A percentile compares a stretch with the other conserved stretches of the same genome.
Conservation (phyloP, 306 rosid species). For the Casuarina glauca region DNA sequence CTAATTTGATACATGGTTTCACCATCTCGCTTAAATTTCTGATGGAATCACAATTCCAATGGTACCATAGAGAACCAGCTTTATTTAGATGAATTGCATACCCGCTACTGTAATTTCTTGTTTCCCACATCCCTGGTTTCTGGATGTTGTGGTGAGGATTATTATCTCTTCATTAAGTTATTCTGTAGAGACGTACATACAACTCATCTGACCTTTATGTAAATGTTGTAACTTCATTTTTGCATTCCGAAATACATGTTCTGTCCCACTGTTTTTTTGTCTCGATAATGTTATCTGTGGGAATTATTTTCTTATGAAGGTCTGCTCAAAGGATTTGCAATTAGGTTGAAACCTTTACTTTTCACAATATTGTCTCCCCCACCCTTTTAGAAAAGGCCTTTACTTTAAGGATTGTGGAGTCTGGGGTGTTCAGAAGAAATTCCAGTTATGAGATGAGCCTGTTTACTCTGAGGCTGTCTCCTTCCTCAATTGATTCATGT, state of each 20-base stretch:
- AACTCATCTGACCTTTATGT: background rate
- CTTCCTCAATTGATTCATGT: background rate
- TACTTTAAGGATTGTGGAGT: background rate
- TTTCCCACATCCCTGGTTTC: background rate
- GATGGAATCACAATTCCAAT: background rate
- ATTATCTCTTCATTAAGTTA: background rate
- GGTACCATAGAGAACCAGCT: background rate
- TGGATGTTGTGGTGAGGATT: background rate
- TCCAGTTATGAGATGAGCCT: background rate
- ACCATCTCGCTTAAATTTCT: background rate
- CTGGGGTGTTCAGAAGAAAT: background rate
- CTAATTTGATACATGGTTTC: slow-evolving; percentile 9
- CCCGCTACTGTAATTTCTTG: background rate
- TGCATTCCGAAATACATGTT: background rate
- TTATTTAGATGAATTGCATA: slow-evolving; percentile 2
- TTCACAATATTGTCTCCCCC: background rate
- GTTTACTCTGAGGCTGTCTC: background rate
- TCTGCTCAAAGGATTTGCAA: background rate
- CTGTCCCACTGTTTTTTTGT: background rate
- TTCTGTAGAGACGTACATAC: background rate
- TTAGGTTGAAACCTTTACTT: background rate
- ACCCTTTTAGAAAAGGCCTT: background rate
- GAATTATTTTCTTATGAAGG: background rate
- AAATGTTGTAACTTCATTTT: background rate
- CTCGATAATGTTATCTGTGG: background rate